Base-by-base conservation (phyloP, 2,329 filamentous ascomycete species). In the Cladophialophora chaetospira region DNA sequence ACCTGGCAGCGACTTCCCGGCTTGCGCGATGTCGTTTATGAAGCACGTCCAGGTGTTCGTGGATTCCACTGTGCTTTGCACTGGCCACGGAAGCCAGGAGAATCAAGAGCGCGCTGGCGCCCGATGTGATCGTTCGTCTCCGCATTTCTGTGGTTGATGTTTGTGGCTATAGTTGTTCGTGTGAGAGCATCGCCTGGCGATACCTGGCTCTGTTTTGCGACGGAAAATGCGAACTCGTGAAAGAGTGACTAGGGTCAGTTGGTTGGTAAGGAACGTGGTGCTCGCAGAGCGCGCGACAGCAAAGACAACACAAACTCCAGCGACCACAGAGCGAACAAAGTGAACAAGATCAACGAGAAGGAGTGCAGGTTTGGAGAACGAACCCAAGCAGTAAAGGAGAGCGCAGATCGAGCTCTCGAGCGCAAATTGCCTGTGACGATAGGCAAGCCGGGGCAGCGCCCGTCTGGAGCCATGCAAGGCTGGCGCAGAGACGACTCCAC, bases 71-170 rank as follows among this genome's bases (percentile, higher is more conserved):
- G 40, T 67, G 66, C 36, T 67, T 63, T 25, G 65, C 67, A 25
- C 60, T 58, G 31, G 62, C 60, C 40, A 67, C 66, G 19, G 71
- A 65, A 43, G 70, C 69, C 55, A 72, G 62, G 57, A 75, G 65
- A n/a, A 71, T 66, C 40, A 76, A 61, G 46, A 75, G 66, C 57
- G 69, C 70, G 33, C 66, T 68, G 17, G 71, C 67, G 60, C 67
- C 60, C 54, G 67, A 64, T n/a, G 68, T 65, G 52, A 68, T 55
- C n/a, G 57, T 64, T 53, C 55, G 58, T 50, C 56, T 53, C 26
- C 62, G 63, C 63, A 65, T 57, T 70, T 66, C 36, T 67, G 53
- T 21, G n/a, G 23, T 17, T 40, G 17, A 3, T 35, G 11, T 15
- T 21, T 31, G 23, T 36, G 54, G 53, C 13, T 58, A 56, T 52